A percentile compares a stretch with the other conserved stretches of the same genome.
These are phyloP conservation scores for Penicillium ochrochloron DNA, from an alignment of 495 filamentous ascomycete species.

Conservation along the genomic window DNA sequence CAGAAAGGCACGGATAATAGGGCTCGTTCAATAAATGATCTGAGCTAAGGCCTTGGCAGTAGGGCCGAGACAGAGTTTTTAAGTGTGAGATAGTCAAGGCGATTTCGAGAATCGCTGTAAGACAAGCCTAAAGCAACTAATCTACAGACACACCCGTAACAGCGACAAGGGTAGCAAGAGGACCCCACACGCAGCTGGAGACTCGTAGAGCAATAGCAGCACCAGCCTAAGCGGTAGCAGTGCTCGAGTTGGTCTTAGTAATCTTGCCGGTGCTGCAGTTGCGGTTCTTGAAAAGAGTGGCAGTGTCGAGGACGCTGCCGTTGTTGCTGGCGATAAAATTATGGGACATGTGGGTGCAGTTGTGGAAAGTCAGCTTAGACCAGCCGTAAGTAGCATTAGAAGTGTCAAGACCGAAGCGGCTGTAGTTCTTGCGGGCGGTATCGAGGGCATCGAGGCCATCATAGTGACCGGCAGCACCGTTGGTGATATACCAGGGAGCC, in stretches of 20 bases:
- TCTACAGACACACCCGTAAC: neutral
- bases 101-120: no score
- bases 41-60: no score
- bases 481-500: constrained; percentile 20
- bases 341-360: constrained; percentile 14
- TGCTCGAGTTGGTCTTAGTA: neutral
- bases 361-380: constrained; percentile 24
- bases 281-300: constrained; percentile 14
- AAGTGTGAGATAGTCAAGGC: no score
- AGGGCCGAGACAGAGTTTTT: no score
- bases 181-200: neutral
- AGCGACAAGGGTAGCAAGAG: neutral
- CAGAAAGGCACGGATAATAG: no score
- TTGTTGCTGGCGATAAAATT: constrained; percentile 14
- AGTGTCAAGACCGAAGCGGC: constrained; percentile 7
- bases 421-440: constrained; percentile 8
- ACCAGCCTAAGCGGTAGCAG: neutral
- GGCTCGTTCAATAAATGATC: no score
- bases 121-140: constrained; percentile 2
- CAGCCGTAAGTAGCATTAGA: constrained; percentile 17
- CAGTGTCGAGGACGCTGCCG: constrained; percentile 7
- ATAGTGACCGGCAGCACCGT: constrained; percentile 18
- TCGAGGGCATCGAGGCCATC: constrained; percentile 15
- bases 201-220: neutral
- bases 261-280: constrained; percentile 10